phyloP scores from a whole-genome alignment of 1,284 basidiomycete genomes.

The Puccinia novopanici region DNA sequence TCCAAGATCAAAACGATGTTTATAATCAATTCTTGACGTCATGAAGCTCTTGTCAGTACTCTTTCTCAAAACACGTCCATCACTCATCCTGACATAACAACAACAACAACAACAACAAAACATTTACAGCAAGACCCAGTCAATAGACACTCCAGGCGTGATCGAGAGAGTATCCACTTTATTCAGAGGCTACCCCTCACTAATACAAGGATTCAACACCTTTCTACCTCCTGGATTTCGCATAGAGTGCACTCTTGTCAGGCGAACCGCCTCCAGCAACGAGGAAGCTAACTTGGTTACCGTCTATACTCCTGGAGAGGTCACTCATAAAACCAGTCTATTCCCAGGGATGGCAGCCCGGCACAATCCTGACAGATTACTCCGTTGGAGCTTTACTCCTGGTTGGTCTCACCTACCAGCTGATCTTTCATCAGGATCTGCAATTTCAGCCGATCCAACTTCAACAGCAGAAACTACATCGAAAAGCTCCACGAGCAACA shows the following conservation, averaged over 20 bases:
- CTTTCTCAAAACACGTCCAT: too few species aligned
- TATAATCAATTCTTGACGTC: slow-evolving; percentile 50
- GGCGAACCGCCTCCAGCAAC: neutral
- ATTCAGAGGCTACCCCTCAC: slow-evolving; percentile 59
- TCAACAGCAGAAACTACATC: slow-evolving; percentile 15
- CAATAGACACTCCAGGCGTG: slow-evolving; percentile 60
- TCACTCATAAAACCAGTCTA: slow-evolving; percentile 41
- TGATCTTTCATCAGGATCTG: slow-evolving; percentile 9
- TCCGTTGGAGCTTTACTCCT: slow-evolving; percentile 15
- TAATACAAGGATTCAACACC: slow-evolving; percentile 60
- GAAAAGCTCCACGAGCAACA: slow-evolving; percentile 24
- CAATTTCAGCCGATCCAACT: slow-evolving; percentile 16
- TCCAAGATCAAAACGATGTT: slow-evolving; percentile 51
- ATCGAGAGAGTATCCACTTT: slow-evolving; percentile 60
- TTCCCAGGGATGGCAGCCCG: slow-evolving; percentile 43
- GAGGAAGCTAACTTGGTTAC: slow-evolving; percentile 43
- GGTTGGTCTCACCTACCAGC: slow-evolving; percentile 26
- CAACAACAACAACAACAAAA: neutral
- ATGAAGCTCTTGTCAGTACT: slow-evolving; percentile 50
- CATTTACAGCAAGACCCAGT: slow-evolving; percentile 35
- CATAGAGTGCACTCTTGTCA: slow-evolving; percentile 57
- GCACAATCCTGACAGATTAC: slow-evolving; percentile 29
- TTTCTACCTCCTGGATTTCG: slow-evolving; percentile 60
- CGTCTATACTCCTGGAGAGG: slow-evolving; percentile 43
- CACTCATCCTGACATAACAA: neutral